Evolutionary conservation across 371 early-diverging fungal species (phyloP).

Genomic region (Ordospora pajunii): DNA sequence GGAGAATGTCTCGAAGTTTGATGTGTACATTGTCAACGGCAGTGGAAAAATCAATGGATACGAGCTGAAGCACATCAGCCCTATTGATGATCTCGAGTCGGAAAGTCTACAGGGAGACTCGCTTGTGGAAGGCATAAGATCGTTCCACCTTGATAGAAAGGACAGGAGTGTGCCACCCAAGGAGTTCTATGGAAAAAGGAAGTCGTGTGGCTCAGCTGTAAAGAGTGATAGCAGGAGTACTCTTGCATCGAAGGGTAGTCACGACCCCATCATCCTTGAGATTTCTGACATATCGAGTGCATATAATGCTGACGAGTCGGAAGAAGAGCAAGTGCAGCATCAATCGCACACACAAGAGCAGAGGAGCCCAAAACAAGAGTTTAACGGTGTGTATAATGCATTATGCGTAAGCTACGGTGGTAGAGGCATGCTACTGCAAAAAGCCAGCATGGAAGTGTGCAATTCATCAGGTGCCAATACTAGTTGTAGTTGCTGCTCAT

Average conservation of each 20-base stretch:
- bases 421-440: too few relatives aligned
- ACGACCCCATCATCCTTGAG: slow-evolving; percentile 3
- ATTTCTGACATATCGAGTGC: not conserved
- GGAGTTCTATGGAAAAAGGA: not conserved
- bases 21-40: slow-evolving; percentile 29
- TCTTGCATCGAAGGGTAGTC: not conserved
- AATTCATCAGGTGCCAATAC: too few relatives aligned
- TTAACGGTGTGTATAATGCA: too few relatives aligned
- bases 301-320: not conserved
- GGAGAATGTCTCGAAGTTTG: slow-evolving; percentile 3
- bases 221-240: not conserved
- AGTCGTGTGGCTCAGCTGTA: not conserved
- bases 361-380: too few relatives aligned
- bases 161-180: not conserved
- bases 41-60: slow-evolving; percentile 23
- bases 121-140: not conserved
- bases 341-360: too few relatives aligned
- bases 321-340: not conserved
- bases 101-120: not conserved
- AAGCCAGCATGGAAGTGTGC: too few relatives aligned
- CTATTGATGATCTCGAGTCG: not conserved
- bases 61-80: slow-evolving; percentile 14
- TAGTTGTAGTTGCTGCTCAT: too few relatives aligned
- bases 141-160: not conserved
- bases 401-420: too few relatives aligned